Base-by-base conservation (phyloP, 345 rosid genomes). In the Eutrema yunnanense region DNA sequence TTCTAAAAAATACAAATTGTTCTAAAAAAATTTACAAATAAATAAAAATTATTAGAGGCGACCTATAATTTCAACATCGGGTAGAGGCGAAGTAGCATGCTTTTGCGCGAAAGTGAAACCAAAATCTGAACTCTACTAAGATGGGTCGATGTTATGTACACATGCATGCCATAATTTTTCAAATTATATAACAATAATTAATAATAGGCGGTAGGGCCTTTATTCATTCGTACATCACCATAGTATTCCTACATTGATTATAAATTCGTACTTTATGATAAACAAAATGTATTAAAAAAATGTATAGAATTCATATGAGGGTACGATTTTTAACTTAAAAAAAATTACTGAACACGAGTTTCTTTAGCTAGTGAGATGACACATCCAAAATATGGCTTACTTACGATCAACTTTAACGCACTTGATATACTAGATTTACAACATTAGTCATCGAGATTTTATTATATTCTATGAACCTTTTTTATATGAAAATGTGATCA, bases 51-150 rank as follows among this genome's bases (percentile, higher is more conserved):
- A 1, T 19, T 19, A 19, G 22, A 19, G 22, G 22, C 22, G 22
- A 36, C 48, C 74, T 66, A 67, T 43, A 58, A 27, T 22, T 66
- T 73, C 52, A 29, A 55, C 77, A 65, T 73, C 13, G 47, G 38
- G 62, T 59, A 74, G 65, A 69, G 65, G 30, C 26, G 38, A 63
- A 55, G 71, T 69, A 76, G 75, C 79, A 63, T 76, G 79, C 71
- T 76, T 76, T 71, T 76, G 67, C 72, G 80, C 61, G 67, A 76
- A 76, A 76, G 72, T 64, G 67, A 71, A 65, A 64, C 79, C 56
- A 48, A 16, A 53, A 62, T 54, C 66, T 63, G 32, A 63, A 63
- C 62, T 70, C 80, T 76, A 76, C 67, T 55, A 57, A 76, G 75
- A 76, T 68, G 75, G 75, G 67, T 69, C 71, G 67, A 76, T 63